Conservation (phyloP, 1,139 yeast genomes). For the Suhomyces wounanorum region DNA sequence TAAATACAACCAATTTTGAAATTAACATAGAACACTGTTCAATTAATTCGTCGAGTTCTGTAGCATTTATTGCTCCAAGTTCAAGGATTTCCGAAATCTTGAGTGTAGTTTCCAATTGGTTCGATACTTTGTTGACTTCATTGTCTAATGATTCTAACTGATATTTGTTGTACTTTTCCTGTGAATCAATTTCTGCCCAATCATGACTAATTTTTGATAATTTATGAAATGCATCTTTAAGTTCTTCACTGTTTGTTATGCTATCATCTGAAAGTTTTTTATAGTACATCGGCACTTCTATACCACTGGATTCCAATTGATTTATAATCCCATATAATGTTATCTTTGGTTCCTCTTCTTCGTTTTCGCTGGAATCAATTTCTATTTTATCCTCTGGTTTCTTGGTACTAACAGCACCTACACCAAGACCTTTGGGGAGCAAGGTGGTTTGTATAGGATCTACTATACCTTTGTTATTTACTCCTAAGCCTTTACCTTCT, state of each 20-base stretch:
- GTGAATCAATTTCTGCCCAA: conserved; percentile 20
- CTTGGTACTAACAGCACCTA: conserved; percentile 59
- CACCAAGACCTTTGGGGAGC: conserved; percentile 70
- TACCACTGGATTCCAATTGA: conserved; percentile 28
- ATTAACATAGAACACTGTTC: neutral
- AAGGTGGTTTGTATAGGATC: conserved; percentile 73
- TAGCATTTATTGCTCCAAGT: neutral
- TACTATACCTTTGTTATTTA: conserved; percentile 66
- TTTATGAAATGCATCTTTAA: conserved; percentile 16
- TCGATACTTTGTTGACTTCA: neutral
- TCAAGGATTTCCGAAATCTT: conserved; percentile 6
- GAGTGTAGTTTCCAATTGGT: conserved; percentile 6
- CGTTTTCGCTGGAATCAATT: conserved; percentile 21
- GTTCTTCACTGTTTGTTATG: conserved; percentile 5
- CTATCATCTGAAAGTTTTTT: conserved; percentile 28
- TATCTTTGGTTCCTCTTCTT: conserved; percentile 7
- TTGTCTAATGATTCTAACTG: conserved; percentile 18
- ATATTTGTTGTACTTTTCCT: conserved; percentile 23
- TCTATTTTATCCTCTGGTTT: conserved; percentile 12
- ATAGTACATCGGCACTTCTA: conserved; percentile 30
- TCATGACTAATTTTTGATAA: conserved; percentile 20
- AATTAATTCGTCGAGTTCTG: neutral
- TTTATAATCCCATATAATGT: conserved; percentile 30
- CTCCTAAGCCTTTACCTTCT: conserved; percentile 82
- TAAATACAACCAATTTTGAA: conserved; percentile 1